Percentiles rank a stretch among this genome's conserved stretches.
Evolutionary conservation across 352 stramenopile genomes (phyloP).

Genomic region (Blastocystis sp.): DNA sequence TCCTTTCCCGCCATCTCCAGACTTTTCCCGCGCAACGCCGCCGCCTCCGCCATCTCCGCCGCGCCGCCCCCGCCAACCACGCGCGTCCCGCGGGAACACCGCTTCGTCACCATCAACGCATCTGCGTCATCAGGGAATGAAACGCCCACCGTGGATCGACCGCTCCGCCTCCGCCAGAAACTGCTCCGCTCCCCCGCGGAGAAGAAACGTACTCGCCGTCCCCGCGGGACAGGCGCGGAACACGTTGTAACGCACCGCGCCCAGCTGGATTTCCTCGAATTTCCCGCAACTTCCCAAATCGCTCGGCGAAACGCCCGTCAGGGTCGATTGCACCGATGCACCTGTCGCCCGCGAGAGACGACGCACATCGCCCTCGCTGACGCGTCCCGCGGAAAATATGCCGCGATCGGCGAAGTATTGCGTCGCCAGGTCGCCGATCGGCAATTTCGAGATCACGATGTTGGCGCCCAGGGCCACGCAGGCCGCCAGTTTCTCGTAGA

Average conservation of each 20-base stretch:
- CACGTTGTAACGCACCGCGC: constrained; percentile 92
- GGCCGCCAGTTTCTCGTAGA: constrained; percentile 92
- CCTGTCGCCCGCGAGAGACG: constrained; percentile 86
- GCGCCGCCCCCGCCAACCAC: constrained; percentile 79
- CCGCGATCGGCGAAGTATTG: constrained; percentile 97
- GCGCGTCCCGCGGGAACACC: constrained; percentile 69
- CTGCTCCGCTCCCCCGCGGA: constrained; percentile 88
- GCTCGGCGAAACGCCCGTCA: constrained; percentile 76
- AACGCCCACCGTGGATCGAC: constrained; percentile 75
- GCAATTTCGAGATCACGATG: constrained; percentile 91
- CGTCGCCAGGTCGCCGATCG: constrained; percentile 86
- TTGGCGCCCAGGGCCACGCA: constrained; percentile 78
- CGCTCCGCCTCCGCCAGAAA: constrained; percentile 95
- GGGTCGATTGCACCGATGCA: constrained; percentile 79
- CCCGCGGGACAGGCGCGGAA: constrained; percentile 87
- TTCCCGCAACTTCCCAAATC: constrained; percentile 82
- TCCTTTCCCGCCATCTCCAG: constrained; percentile 84
- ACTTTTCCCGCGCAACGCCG: not conserved
- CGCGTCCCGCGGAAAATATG: constrained; percentile 89
- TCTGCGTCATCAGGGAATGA: constrained; percentile 63
- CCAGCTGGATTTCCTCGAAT: constrained; percentile 93
- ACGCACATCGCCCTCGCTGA: constrained; percentile 89
- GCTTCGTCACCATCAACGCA: constrained; percentile 94
- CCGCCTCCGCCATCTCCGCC: constrained; percentile 70
- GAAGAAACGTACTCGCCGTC: constrained; percentile 88